Percentiles rank a stretch among this genome's conserved stretches.
Evolutionary conservation across 208 protist species (phyloP).

Genomic region (Leishmania amazonensis): DNA sequence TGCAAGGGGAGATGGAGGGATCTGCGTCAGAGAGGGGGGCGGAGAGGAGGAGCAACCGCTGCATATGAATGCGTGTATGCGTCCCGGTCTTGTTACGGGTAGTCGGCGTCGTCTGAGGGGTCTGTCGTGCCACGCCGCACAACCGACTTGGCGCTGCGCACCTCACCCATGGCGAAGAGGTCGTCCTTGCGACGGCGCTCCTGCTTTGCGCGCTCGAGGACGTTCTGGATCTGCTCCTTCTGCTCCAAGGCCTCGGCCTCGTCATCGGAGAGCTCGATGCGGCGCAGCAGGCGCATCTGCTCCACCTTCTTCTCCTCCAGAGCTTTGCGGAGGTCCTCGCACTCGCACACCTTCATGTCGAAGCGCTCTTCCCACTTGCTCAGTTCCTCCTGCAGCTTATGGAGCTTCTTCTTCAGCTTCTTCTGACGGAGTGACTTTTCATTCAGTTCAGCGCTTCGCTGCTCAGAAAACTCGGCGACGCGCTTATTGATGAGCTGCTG

Average conservation of each 20-base stretch:
- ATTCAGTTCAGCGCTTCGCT: conserved; percentile 49
- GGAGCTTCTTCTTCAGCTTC: conserved; percentile 85
- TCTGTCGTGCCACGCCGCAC: conserved; percentile 12
- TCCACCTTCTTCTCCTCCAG: conserved; percentile 83
- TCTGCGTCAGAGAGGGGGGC: neutral
- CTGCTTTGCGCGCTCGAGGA: conserved; percentile 76
- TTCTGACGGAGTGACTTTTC: conserved; percentile 52
- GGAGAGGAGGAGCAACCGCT: neutral
- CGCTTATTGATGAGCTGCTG: conserved; percentile 81
- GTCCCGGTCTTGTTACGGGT: neutral
- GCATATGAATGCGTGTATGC: neutral
- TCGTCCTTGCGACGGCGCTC: conserved; percentile 69
- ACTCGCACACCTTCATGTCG: conserved; percentile 87
- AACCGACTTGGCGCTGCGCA: conserved; percentile 60
- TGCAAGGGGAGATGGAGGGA: neutral
- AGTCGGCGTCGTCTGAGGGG: conserved; percentile 27
- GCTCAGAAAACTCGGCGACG: conserved; percentile 61
- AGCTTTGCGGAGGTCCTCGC: conserved; percentile 73
- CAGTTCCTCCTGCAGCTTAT: conserved; percentile 68
- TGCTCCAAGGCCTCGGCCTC: conserved; percentile 68
- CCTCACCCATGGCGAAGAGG: conserved; percentile 75
- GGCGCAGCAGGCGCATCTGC: conserved; percentile 60
- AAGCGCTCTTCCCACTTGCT: conserved; percentile 57
- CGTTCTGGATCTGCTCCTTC: conserved; percentile 73
- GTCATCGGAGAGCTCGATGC: conserved; percentile 51